Conservation (phyloP, 23 red algal species). For the Gracilaria caudata region DNA sequence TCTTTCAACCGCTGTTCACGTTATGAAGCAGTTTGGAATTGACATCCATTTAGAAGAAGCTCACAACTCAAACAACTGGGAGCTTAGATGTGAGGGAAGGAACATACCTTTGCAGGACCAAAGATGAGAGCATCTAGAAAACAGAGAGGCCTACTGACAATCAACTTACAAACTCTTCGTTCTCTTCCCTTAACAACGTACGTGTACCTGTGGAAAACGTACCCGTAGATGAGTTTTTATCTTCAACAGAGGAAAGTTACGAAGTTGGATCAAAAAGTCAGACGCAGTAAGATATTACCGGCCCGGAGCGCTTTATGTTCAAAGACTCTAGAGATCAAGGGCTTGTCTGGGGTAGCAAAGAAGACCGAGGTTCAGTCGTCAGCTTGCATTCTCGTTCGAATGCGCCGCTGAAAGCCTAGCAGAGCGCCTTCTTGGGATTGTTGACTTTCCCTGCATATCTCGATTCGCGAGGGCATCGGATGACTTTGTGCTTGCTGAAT, state of each 20-base stretch:
- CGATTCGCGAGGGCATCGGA: background rate
- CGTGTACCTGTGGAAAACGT: no score
- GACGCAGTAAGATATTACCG: background rate
- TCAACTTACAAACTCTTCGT: no score
- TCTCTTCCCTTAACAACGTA: background rate
- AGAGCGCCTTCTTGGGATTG: constrained; percentile 2
- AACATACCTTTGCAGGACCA: background rate
- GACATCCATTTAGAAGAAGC: background rate
- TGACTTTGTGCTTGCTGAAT: background rate
- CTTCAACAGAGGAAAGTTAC: no score
- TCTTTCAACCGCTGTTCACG: constrained; percentile 15
- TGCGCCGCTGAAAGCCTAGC: background rate
- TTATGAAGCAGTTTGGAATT: constrained; percentile 23
- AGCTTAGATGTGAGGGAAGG: constrained; percentile 15
- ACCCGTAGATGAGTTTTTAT: no score
- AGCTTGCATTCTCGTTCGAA: background rate
- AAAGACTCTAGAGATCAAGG: background rate
- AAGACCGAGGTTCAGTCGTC: background rate
- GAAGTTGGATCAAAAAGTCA: background rate
- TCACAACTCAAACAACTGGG: background rate
- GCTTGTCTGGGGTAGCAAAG: background rate
- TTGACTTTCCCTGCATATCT: background rate
- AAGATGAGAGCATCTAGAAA: background rate
- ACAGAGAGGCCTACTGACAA: no score
- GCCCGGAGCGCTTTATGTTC: background rate